Evolutionary conservation across 192 early-diverging fungal genomes (phyloP).

Genomic region (Coemansia erecta): DNA sequence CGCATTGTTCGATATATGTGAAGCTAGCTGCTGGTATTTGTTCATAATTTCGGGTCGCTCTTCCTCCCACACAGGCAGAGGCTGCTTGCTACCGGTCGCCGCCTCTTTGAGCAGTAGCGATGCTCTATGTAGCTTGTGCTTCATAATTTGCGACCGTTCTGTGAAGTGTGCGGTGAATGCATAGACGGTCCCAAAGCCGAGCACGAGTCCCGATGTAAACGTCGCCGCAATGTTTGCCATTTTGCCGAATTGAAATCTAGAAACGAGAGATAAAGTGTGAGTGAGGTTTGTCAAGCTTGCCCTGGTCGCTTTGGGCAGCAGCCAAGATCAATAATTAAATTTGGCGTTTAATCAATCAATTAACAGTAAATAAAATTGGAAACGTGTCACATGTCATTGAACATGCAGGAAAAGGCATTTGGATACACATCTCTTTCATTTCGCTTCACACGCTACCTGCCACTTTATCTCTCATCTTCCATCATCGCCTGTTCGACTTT

Average conservation of each 20-base stretch:
- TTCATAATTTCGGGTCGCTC: conserved; percentile 20
- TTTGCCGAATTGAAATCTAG: background rate
- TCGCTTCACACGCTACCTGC: no score
- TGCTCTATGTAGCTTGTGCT: conserved; percentile 32
- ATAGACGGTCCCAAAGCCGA: conserved; percentile 40
- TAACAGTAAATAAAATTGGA: no score
- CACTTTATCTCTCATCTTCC: no score
- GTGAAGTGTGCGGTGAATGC: conserved; percentile 38
- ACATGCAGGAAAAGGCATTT: no score
- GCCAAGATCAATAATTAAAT: no score
- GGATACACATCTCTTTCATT: no score
- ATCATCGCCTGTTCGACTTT: no score
- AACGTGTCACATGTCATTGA: no score
- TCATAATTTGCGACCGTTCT: conserved; percentile 28
- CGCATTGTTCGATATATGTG: conserved; percentile 31
- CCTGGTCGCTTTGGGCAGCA: background rate
- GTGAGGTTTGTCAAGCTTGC: background rate
- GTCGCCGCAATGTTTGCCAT: conserved; percentile 49
- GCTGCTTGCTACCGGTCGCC: conserved; percentile 11
- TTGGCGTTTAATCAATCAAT: no score
- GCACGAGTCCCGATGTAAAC: conserved; percentile 43
- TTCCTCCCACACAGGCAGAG: conserved; percentile 18
- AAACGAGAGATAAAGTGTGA: background rate
- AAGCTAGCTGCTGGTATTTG: conserved; percentile 24
- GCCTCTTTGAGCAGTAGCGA: conserved; percentile 23